Evolutionary conservation across 1,139 yeast species (phyloP), one percentile per base, ranked within the genome.

Genomic region (Candida tunisiensis): DNA sequence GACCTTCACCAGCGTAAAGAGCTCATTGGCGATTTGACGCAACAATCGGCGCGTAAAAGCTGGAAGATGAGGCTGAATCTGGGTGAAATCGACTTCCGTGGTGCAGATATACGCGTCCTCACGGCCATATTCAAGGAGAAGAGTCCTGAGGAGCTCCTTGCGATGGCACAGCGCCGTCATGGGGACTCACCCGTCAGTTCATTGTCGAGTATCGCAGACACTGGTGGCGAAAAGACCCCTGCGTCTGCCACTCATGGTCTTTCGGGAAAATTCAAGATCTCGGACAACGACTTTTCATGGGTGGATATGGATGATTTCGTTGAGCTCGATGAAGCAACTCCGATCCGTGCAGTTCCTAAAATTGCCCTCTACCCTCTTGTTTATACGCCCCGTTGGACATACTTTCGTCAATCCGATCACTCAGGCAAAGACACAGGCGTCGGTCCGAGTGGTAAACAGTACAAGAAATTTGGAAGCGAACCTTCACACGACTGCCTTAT

Each of bases 1-100:
- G 96, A 85, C 44, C 49, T 85, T 19, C 96, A 88, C 45, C 95
- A 77, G 42, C 60, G 93, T 26, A 74, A 79, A 38, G 88, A 80
- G 43, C 61, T 73, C 14, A 58, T 68, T 4, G 60, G 65, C 3
- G n/a, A n/a, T n/a, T n/a, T n/a, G n/a, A n/a, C n/a, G n/a, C n/a
- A n/a, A n/a, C 60, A 64, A 18, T 58, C 73, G 28, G 65, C 71
- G 29, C 62, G 72, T 16, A n/a, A n/a, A n/a, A n/a, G n/a, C n/a
- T 65, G 72, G 36, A 65, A 67, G 31, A 63, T 83, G 58, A 71
- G 72, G 40, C 69, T 85, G 65, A 69, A 74, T 37, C 61, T 68
- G 32, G 94, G 88, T 4, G 88, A 80, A 41, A 61, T 82, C 21
- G 80, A 75, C 39, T 65, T 78, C 31, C 61, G 64, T 19, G 64